Conservation (phyloP, 768 basidiomycete genomes). For the Lentinula raphanica region DNA sequence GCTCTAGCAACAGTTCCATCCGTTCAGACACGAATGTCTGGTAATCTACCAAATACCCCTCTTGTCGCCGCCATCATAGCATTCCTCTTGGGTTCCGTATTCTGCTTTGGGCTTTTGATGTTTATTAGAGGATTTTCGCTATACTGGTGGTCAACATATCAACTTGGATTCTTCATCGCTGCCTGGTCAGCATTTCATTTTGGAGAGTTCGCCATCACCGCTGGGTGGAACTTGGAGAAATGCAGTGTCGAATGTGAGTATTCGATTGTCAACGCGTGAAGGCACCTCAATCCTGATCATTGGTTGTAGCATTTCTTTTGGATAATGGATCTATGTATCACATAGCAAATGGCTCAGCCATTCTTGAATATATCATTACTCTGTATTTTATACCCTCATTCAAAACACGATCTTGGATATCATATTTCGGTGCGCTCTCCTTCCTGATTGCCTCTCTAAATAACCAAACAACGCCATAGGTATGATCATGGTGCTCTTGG, state of each 20-base stretch:
- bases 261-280: neutral
- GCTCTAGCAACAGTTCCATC: conserved; percentile 55
- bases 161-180: conserved; percentile 78
- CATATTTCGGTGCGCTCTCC: conserved; percentile 46
- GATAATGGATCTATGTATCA: conserved; percentile 88
- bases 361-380: conserved; percentile 75
- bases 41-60: conserved; percentile 85
- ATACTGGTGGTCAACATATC: conserved; percentile 64
- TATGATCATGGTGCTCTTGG: conserved; percentile 53
- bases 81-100: conserved; percentile 76
- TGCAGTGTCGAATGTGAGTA: conserved; percentile 88
- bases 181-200: conserved; percentile 89
- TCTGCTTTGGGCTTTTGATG: conserved; percentile 50
- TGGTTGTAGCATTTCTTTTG: conserved; percentile 79
- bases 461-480: conserved; percentile 37
- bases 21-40: conserved; percentile 27
- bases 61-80: conserved; percentile 72
- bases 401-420: conserved; percentile 57
- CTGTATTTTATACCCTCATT: conserved; percentile 60
- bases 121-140: conserved; percentile 42
- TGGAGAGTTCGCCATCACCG: conserved; percentile 92
- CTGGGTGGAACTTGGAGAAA: conserved; percentile 91
- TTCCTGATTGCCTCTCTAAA: neutral
- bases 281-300: conserved; percentile 8
- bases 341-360: conserved; percentile 70